A percentile compares a stretch with the other conserved stretches of the same genome.
These are phyloP conservation scores for Blepharisma japonicum DNA, from an alignment of 73 alveolate genomes.

Conservation along the genomic window DNA sequence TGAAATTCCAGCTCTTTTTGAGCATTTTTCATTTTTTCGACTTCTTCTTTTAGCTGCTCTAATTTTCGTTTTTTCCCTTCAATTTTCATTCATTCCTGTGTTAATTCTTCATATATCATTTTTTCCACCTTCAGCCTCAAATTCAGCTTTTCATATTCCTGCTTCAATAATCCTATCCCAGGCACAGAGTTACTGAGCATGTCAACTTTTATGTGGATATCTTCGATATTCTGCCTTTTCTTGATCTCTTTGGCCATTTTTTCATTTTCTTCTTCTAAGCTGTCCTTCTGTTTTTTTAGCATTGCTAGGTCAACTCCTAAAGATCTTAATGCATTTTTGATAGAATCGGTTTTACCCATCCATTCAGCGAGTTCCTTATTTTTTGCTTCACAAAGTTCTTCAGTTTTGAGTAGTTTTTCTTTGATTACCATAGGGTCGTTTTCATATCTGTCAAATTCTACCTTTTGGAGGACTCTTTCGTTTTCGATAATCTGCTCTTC, in stretches of 20 bases:
- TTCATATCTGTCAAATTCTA: conserved; percentile 15
- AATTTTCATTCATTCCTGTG: conserved; percentile 9
- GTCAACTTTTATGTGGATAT: conserved; percentile 11
- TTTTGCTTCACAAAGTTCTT: not conserved
- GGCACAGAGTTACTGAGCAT: conserved; percentile 6
- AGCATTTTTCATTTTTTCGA: conserved; percentile 15
- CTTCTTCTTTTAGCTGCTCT: conserved; percentile 7
- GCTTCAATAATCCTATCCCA: not conserved
- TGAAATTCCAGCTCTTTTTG: conserved; percentile 15
- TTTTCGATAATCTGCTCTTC: conserved; percentile 20
- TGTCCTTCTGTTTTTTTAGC: conserved; percentile 15
- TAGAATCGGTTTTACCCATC: conserved; percentile 6
- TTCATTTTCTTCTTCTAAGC: not conserved
- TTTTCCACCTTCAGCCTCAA: not conserved
- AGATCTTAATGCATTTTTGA: conserved; percentile 14
- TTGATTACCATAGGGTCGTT: not conserved
- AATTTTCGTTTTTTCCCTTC: conserved; percentile 19
- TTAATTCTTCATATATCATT: not conserved
- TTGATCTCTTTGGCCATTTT: not conserved
- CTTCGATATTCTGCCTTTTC: not conserved
- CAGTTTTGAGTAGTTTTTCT: not conserved
- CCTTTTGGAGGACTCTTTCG: conserved; percentile 5
- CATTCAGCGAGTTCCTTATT: conserved; percentile 1
- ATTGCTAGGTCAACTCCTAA: conserved; percentile 4
- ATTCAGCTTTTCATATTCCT: not conserved